Conservation (phyloP, 1,284 basidiomycete genomes). For the Puccinia polysora region DNA sequence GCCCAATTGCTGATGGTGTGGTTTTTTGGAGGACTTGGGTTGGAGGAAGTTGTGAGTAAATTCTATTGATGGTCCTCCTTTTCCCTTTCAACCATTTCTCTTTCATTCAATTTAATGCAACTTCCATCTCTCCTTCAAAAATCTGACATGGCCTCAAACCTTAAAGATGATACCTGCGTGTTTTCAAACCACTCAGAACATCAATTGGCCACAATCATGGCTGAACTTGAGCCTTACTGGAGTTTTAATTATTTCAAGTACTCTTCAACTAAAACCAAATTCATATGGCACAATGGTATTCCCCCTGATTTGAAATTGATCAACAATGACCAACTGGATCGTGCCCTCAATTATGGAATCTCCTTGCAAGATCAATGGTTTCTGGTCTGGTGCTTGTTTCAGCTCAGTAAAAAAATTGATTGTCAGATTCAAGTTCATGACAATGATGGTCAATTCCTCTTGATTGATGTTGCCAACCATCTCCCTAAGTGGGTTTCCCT, state of each 20-base stretch:
- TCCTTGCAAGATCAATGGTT: slow-evolving; percentile 96
- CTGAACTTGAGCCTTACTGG: slow-evolving; percentile 18
- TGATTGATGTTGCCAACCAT: slow-evolving; percentile 90
- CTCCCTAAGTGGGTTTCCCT: slow-evolving; percentile 89
- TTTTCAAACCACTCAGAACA: slow-evolving; percentile 28
- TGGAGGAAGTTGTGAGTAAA: too few relatives aligned
- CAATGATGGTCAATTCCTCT: slow-evolving; percentile 88
- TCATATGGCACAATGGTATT: slow-evolving; percentile 38
- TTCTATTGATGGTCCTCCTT: too few relatives aligned
- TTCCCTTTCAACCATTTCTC: too few relatives aligned
- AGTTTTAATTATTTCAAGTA: slow-evolving; percentile 1
- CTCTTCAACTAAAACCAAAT: slow-evolving; percentile 15
- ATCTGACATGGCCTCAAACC: too few relatives aligned
- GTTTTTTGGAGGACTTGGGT: too few relatives aligned
- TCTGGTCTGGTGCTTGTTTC: slow-evolving; percentile 74
- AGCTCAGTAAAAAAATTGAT: slow-evolving; percentile 71
- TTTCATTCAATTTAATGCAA: too few relatives aligned
- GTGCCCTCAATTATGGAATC: slow-evolving; percentile 60
- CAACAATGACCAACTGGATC: neutral
- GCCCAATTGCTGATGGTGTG: too few relatives aligned
- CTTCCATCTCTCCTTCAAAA: too few relatives aligned
- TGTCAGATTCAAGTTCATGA: slow-evolving; percentile 65
- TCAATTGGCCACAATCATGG: slow-evolving; percentile 3
- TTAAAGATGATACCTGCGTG: slow-evolving; percentile 19
- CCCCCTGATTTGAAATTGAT: neutral